These are phyloP conservation scores for Acidomyces sp. DNA, from an alignment of 495 filamentous ascomycete species.

Conservation along the genomic window DNA sequence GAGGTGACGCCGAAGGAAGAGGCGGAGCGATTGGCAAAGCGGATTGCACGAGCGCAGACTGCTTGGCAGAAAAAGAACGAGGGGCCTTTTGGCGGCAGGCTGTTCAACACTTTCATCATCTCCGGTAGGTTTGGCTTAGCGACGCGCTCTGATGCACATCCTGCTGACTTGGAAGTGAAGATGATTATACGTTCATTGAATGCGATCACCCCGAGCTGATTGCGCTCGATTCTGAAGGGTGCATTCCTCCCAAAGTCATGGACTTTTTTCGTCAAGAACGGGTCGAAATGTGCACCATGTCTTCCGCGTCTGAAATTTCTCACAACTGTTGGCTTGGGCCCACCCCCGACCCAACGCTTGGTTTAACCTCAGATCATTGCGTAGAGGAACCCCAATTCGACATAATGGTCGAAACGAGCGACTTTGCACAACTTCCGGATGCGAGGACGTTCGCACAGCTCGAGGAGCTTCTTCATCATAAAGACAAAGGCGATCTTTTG, in stretches of 20 bases:
- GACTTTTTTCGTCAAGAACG: constrained; percentile 89
- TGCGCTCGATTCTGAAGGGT: constrained; percentile 58
- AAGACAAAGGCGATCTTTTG: constrained; percentile 1
- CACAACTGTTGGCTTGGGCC: constrained; percentile 84
- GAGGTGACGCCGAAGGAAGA: constrained; percentile 40
- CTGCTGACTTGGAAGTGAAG: too few species aligned
- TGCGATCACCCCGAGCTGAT: constrained; percentile 55
- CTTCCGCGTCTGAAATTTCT: constrained; percentile 72
- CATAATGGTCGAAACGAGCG: constrained; percentile 73
- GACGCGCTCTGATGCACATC: constrained; percentile 14
- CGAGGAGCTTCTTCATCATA: constrained; percentile 37
- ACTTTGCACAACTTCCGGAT: constrained; percentile 57
- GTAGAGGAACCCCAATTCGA: constrained; percentile 41
- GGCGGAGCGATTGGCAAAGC: constrained; percentile 52
- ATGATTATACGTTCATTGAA: constrained; percentile 63
- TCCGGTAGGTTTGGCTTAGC: constrained; percentile 37
- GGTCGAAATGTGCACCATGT: constrained; percentile 87
- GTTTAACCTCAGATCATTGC: too few species aligned
- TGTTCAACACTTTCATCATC: constrained; percentile 76
- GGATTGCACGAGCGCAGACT: constrained; percentile 61
- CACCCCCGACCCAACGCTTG: constrained; percentile 60
- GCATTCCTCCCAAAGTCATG: constrained; percentile 62
- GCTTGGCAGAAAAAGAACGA: constrained; percentile 53
- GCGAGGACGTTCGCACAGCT: constrained; percentile 43
- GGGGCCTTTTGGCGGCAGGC: constrained; percentile 37